Evolutionary conservation across 2,329 filamentous ascomycete species (phyloP).

Genomic region (Pseudogymnoascus sp.): DNA sequence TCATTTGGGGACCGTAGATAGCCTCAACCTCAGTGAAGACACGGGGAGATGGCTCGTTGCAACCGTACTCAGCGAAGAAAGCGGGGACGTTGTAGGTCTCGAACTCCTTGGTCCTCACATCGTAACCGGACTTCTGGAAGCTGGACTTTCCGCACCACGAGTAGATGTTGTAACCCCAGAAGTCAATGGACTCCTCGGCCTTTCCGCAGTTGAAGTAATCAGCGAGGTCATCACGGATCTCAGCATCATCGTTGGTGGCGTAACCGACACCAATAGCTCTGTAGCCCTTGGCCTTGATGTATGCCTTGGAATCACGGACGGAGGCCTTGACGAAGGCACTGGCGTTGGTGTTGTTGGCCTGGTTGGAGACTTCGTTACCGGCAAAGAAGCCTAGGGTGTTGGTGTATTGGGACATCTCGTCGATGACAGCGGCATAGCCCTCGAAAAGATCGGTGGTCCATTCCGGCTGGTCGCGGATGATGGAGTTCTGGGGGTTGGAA

Average conservation of each 20-base stretch:
- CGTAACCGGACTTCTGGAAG: constrained; percentile 70
- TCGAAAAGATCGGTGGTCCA: constrained; percentile 75
- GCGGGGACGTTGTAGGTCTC: constrained; percentile 81
- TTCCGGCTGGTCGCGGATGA: constrained; percentile 69
- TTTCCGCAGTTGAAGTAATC: constrained; percentile 92
- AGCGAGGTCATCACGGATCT: constrained; percentile 73
- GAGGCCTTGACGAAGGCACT: constrained; percentile 96
- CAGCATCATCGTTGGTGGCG: constrained; percentile 85
- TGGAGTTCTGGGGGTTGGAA: constrained; percentile 71
- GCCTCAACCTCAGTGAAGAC: constrained; percentile 77
- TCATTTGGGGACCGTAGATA: constrained; percentile 77
- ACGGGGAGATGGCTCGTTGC: constrained; percentile 65
- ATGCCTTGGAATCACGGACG: constrained; percentile 89
- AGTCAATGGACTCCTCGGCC: constrained; percentile 66
- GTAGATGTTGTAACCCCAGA: constrained; percentile 99
- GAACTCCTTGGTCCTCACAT: constrained; percentile 79
- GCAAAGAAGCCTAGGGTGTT: constrained; percentile 98
- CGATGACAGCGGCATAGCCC: constrained; percentile 78
- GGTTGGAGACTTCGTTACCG: constrained; percentile 94
- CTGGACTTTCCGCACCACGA: constrained; percentile 90
- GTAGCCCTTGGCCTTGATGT: constrained; percentile 75
- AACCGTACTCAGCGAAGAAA: constrained; percentile 99
- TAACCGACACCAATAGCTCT: constrained; percentile 85
- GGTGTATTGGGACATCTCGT: constrained; percentile 71
- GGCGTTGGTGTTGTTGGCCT: constrained; percentile 76